Percentiles rank a stretch among this genome's conserved stretches.
phyloP scores from a whole-genome alignment of 106 monocot genomes.

The Phalaenopsis equestris region DNA sequence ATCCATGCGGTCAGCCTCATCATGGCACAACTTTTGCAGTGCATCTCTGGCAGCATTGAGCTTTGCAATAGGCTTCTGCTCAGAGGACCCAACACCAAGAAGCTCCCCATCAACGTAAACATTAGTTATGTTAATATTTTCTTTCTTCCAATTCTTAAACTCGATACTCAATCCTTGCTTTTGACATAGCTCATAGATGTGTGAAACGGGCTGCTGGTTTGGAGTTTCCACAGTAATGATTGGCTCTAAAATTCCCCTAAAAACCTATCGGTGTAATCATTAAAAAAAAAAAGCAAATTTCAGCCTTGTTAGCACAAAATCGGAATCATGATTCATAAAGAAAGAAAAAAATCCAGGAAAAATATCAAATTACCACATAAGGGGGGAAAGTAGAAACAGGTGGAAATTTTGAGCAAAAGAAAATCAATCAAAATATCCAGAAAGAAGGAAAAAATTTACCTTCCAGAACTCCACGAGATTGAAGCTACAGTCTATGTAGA shows the following conservation, averaged over 20 bases:
- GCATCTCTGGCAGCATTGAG: conserved; percentile 64
- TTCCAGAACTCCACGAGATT: conserved; percentile 22
- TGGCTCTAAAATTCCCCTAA: conserved; percentile 50
- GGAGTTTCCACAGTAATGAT: conserved; percentile 47
- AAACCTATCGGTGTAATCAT: conserved; percentile 12
- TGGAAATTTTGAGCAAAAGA: not conserved
- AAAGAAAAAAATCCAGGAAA: not conserved
- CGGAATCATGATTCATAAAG: not conserved
- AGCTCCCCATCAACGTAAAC: conserved; percentile 41
- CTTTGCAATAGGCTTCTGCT: conserved; percentile 47
- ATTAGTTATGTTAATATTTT: conserved; percentile 13
- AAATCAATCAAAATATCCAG: not conserved
- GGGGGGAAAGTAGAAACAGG: not conserved
- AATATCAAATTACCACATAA: not conserved
- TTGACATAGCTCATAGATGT: conserved; percentile 45
- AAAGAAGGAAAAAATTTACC: conserved; percentile 1
- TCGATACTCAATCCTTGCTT: conserved; percentile 26
- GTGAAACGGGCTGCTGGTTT: conserved; percentile 47
- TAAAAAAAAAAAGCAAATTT: not conserved
- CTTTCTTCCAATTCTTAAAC: conserved; percentile 33
- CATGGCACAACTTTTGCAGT: conserved; percentile 21
- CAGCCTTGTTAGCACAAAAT: not conserved
- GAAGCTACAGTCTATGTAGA: conserved; percentile 30
- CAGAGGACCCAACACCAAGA: conserved; percentile 34
- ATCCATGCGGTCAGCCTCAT: conserved; percentile 1